Base-by-base conservation (phyloP, 2,329 filamentous ascomycete species). In the Colletotrichum tabaci region DNA sequence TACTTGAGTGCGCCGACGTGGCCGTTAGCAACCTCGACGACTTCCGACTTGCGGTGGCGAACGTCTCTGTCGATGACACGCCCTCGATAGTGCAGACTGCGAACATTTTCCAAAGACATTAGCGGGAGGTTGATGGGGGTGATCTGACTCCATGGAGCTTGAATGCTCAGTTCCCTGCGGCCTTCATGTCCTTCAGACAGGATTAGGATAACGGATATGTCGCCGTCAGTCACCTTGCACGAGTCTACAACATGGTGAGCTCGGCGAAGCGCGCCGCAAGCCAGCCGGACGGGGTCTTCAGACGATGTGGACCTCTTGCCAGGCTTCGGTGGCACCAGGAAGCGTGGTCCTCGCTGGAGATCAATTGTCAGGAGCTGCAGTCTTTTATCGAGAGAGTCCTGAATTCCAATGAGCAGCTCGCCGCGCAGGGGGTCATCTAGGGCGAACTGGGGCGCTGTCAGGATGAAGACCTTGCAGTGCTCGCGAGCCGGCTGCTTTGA, bases 131-230 rank as follows among this genome's bases (percentile, higher is more conserved):
- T 84, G n/a, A 95, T 82, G 53, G 90, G 90, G n/a, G 91, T 89
- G 15, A 93, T 85, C 63, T 88, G 87, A 68, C 91, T 91, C 93
- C 93, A 95, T 0, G 92, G 93, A 7, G 92, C 92, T 79, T 95
- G 93, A 12, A 94, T 83, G 74, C 91, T 93, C 18, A 96, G 81
- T 76, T 93, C 90, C 57, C 89, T 88, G 40, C 87, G 87, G 1
- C 92, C 91, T 74, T 90, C 85, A 61, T 87, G 86, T 30, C 90
- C 89, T 75, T 92, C 89, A 3, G 91, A 92, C 16, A 96, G 82
- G 35, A 93, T 90, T 3, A 95, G 82, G 62, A 95, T 92, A 74
- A 91, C 90, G 42, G 91, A 90, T 65, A 92, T 85, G 35, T 87
- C 84, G 2, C 91, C 91, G 78, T 95, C 93, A 5, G 87, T 84